Evolutionary conservation across 2,329 filamentous ascomycete genomes (phyloP).

Genomic region (Phaeosphaeriaceae sp.): DNA sequence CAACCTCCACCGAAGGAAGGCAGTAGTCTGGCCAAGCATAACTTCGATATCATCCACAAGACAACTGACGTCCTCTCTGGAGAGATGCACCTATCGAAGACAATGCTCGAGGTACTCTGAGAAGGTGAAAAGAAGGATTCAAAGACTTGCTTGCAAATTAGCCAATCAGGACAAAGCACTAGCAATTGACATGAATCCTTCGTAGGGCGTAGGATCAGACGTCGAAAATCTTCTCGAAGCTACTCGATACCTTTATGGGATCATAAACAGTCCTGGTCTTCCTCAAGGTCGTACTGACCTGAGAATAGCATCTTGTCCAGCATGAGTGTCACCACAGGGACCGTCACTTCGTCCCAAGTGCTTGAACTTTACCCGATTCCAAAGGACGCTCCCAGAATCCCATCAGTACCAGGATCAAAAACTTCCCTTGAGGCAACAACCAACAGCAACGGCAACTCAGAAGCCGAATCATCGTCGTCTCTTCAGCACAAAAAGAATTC

Average conservation of each 20-base stretch:
- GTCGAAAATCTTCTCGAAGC: neutral
- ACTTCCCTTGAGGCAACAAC: neutral
- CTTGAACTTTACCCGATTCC: neutral
- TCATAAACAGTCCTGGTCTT: neutral
- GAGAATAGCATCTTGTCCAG: neutral
- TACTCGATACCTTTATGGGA: neutral
- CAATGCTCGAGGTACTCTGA: neutral
- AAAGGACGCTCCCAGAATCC: neutral
- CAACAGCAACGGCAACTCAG: neutral
- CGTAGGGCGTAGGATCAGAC: neutral
- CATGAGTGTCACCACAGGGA: neutral
- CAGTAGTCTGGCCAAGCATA: neutral
- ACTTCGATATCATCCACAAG: neutral
- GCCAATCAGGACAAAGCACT: neutral
- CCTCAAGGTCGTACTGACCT: neutral
- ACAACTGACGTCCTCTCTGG: neutral
- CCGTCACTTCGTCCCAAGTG: neutral
- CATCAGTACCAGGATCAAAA: neutral
- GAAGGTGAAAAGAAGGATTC: neutral
- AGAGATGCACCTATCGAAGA: neutral
- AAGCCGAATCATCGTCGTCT: neutral
- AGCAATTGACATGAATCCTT: conserved; percentile 3
- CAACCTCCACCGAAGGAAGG: neutral
- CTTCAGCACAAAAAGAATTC: neutral
- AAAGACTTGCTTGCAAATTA: neutral